Conservation (phyloP, 768 basidiomycete genomes). For the Mycena sanguinolenta region DNA sequence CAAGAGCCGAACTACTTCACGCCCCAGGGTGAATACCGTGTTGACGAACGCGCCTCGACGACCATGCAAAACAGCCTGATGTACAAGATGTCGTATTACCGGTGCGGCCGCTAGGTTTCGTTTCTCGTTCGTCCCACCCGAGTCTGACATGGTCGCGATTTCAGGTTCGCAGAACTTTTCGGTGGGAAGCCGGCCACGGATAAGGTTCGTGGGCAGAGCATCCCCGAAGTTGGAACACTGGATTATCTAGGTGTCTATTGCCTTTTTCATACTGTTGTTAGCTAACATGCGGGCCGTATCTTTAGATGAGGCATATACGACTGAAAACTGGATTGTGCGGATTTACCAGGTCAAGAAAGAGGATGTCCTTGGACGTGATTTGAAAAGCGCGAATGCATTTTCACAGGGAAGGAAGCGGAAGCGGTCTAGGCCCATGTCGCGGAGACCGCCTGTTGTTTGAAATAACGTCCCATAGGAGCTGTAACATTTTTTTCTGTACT, state of each 20-base stretch:
- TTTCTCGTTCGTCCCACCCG: background rate
- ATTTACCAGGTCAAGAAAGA: constrained; percentile 97
- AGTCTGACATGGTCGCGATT: constrained; percentile 17
- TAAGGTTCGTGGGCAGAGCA: constrained; percentile 86
- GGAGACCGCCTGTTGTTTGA: constrained; percentile 66
- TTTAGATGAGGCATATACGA: constrained; percentile 96
- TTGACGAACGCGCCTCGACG: constrained; percentile 86
- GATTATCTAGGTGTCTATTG: constrained; percentile 83
- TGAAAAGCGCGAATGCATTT: constrained; percentile 90
- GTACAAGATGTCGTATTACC: constrained; percentile 99
- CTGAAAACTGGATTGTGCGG: constrained; percentile 99
- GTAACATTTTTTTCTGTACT: too few relatives aligned
- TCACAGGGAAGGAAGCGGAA: constrained; percentile 91
- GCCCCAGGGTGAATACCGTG: constrained; percentile 89
- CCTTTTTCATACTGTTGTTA: constrained; percentile 11
- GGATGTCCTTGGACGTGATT: constrained; percentile 90
- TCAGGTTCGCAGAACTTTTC: constrained; percentile 89
- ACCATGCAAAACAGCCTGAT: constrained; percentile 97
- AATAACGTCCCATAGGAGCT: background rate
- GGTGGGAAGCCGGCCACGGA: constrained; percentile 80
- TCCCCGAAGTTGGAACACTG: constrained; percentile 82
- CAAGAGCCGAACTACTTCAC: constrained; percentile 97
- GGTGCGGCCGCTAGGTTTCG: constrained; percentile 68
- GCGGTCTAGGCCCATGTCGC: constrained; percentile 75
- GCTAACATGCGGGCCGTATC: background rate